Evolutionary conservation across 768 basidiomycete genomes (phyloP), one percentile per base, ranked within the genome.

Genomic region (Trametes meyenii): DNA sequence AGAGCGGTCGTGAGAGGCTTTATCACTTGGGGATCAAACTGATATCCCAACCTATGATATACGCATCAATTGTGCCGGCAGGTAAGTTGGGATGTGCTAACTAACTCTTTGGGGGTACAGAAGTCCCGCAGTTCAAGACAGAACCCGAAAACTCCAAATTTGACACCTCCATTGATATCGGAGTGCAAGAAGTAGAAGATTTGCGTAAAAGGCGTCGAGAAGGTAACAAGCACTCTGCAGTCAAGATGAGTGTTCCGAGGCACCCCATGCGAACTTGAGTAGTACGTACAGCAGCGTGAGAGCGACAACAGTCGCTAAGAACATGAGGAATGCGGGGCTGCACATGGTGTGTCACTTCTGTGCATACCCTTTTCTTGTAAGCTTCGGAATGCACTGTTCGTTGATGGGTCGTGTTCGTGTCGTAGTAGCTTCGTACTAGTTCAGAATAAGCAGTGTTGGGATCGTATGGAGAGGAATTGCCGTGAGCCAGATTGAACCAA

Each of bases 131-230:
- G 51, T 19, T 69, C 63, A n/a, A 66, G 38, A 55, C 70, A 71
- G 55, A 63, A 70, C 8, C 69, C 70, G 57, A 69, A 69, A 12
- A 66, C 26, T 1, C 69, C 70, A 29, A 67, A 71, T 29, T 38
- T 60, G 13, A 69, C 55, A 8, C 69, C 70, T 35, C 68, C 70
- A 14, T 46, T 38, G 16, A 63, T 36, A 26, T 55, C 24, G 0
- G 69, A 53, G 33, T 54, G 49, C 16, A 70, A 38, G 60, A 70
- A 71, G 56, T 67, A 70, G 33, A 71, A 63, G 2, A 46, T 29
- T 19, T 58, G 50, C 13, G 70, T 63, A 42, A 71, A 66, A 0
- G 70, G 69, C 14, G 60, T 55, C 1, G 70, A 71, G 63, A 71
- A 67, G 1, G 68, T 70, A 21, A 66, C 59, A 5, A 70, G 65